Conservation (phyloP, 2,329 filamentous ascomycete species). For the Ophiognomonia clavigignenti-juglandacearum region DNA sequence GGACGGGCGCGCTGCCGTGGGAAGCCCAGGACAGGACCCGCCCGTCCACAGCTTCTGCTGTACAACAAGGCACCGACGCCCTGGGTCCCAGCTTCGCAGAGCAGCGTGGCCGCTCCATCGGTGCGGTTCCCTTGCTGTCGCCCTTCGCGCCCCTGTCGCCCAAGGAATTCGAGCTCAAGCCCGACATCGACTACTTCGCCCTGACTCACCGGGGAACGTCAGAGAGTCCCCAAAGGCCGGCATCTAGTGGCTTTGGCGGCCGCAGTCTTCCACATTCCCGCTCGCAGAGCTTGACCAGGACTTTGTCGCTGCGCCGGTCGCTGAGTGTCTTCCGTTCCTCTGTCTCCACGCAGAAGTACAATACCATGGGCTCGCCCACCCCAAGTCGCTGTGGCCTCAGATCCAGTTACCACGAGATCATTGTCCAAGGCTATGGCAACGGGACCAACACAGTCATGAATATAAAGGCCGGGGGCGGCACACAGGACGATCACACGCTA, state of each 20-base stretch:
- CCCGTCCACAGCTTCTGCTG: neutral
- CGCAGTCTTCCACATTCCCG: neutral
- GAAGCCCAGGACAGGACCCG: slow-evolving; percentile 15
- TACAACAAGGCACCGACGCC: neutral
- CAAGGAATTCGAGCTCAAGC: slow-evolving; percentile 33
- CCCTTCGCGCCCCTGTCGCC: neutral
- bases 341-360: neutral
- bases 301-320: slow-evolving; percentile 27
- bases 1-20: slow-evolving; percentile 42
- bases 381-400: slow-evolving; percentile 12
- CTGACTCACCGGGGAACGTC: slow-evolving; percentile 31
- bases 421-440: slow-evolving; percentile 50
- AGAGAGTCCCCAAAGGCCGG: neutral
- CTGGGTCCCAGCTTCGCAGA: slow-evolving; percentile 26
- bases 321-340: slow-evolving; percentile 25
- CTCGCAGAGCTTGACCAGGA: slow-evolving; percentile 25
- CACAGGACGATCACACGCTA: neutral
- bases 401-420: slow-evolving; percentile 42
- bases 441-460: slow-evolving; percentile 38
- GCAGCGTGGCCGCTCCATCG: slow-evolving; percentile 13
- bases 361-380: neutral
- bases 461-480: neutral
- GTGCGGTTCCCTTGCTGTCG: slow-evolving; percentile 4
- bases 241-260: neutral
- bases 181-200: slow-evolving; percentile 52